Conservation (phyloP, 225 moss, liverwort and hornwort species). For the Polytrichum commune region DNA sequence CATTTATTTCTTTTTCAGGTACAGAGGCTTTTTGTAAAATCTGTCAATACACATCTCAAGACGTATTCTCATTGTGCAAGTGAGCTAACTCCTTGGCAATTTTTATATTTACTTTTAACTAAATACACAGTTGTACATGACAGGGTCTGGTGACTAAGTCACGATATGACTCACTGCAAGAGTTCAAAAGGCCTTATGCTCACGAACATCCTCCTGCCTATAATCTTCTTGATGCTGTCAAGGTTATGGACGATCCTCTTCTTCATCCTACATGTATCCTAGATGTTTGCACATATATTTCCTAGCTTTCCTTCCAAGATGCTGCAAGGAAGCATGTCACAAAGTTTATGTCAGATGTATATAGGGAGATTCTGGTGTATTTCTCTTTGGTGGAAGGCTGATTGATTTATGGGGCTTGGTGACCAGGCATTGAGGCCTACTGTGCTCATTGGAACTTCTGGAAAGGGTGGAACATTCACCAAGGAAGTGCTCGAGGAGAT, state of each 20-base stretch:
- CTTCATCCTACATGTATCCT: not conserved
- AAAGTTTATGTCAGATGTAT: no score
- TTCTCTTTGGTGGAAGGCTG: not conserved
- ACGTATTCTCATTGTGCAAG: not conserved
- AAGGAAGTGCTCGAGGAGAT: slow-evolving; percentile 79
- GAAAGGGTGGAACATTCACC: slow-evolving; percentile 73
- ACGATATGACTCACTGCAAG: slow-evolving; percentile 68
- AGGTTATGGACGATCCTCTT: slow-evolving; percentile 36
- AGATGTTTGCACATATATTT: no score
- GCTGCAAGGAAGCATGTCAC: no score
- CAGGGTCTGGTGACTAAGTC: slow-evolving; percentile 82
- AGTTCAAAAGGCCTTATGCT: slow-evolving; percentile 71
- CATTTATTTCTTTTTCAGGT: no score
- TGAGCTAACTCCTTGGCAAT: not conserved
- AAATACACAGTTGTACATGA: slow-evolving; percentile 7
- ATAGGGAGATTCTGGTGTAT: not conserved
- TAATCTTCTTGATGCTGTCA: slow-evolving; percentile 63
- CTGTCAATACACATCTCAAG: no score
- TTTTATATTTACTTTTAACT: slow-evolving; percentile 8
- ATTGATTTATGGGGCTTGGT: slow-evolving; percentile 1
- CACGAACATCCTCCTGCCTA: slow-evolving; percentile 52
- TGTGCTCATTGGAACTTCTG: slow-evolving; percentile 79
- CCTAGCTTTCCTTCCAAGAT: no score
- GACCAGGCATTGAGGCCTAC: slow-evolving; percentile 71
- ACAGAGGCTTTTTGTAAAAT: no score